Percentiles rank a stretch among this genome's conserved stretches.
Conservation (phyloP, 352 stramenopile species). For the Lagenidium sp. region DNA sequence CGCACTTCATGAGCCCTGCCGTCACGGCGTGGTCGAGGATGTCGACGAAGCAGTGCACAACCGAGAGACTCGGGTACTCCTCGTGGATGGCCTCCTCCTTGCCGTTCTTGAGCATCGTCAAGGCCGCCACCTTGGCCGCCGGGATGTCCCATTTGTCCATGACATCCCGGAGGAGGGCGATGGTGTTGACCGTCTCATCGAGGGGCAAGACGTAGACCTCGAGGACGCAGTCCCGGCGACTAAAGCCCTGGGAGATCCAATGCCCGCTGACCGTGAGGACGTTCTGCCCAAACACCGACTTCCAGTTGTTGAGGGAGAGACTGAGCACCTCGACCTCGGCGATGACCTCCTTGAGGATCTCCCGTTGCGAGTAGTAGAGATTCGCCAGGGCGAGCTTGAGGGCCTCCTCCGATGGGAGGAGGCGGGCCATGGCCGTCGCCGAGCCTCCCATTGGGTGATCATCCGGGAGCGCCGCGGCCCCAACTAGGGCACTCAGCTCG, state of each 20-base stretch:
- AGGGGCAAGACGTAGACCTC: conserved; percentile 71
- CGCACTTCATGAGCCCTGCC: conserved; percentile 46
- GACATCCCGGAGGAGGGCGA: conserved; percentile 63
- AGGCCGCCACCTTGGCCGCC: conserved; percentile 49
- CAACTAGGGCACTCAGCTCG: conserved; percentile 50
- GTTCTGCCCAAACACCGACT: conserved; percentile 66
- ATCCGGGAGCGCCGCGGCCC: conserved; percentile 27
- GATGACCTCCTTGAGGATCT: conserved; percentile 75
- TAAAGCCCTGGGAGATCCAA: conserved; percentile 71
- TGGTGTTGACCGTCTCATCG: conserved; percentile 70
- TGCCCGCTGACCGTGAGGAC: conserved; percentile 72
- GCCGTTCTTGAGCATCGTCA: conserved; percentile 51
- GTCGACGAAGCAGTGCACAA: conserved; percentile 65
- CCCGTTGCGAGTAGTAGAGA: conserved; percentile 71
- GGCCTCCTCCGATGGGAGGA: conserved; percentile 53
- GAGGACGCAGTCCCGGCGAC: conserved; percentile 62
- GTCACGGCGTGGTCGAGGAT: conserved; percentile 48
- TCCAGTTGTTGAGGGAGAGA: conserved; percentile 77
- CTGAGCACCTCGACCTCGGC: conserved; percentile 64
- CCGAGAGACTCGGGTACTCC: conserved; percentile 49
- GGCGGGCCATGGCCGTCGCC: background rate
- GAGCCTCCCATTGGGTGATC: conserved; percentile 1
- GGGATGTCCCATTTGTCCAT: conserved; percentile 83
- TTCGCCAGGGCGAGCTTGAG: conserved; percentile 66
- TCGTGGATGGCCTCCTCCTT: conserved; percentile 47